Evolutionary conservation across 2,329 filamentous ascomycete genomes (phyloP).

Genomic region (Acrodontium crateriforme): DNA sequence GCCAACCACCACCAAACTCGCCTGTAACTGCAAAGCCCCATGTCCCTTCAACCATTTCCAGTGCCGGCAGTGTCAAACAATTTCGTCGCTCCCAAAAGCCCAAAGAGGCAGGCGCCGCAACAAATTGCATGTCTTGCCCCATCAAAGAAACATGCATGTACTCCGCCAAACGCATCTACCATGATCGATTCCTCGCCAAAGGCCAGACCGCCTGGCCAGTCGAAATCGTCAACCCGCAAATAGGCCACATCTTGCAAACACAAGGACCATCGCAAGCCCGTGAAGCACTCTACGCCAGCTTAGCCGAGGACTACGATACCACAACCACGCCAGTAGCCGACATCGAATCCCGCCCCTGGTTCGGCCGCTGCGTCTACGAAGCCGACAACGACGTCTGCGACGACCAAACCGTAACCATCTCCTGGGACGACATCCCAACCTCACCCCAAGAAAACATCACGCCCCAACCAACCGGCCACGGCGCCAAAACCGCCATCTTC

Average conservation of each 20-base stretch:
- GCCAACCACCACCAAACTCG: constrained; percentile 50
- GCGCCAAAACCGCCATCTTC: constrained; percentile 73
- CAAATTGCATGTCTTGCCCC: constrained; percentile 75
- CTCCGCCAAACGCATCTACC: constrained; percentile 72
- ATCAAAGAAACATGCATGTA: constrained; percentile 66
- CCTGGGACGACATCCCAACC: constrained; percentile 68
- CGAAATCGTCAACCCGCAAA: constrained; percentile 79
- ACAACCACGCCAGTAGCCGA: constrained; percentile 34
- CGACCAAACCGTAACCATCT: constrained; percentile 78
- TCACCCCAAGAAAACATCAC: constrained; percentile 1
- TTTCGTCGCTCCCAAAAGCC: constrained; percentile 71
- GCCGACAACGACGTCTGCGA: constrained; percentile 87
- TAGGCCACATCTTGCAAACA: constrained; percentile 55
- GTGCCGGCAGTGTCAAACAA: constrained; percentile 61
- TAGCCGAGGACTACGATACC: constrained; percentile 43
- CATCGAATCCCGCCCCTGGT: constrained; percentile 50
- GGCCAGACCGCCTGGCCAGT: constrained; percentile 70
- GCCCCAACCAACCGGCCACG: constrained; percentile 28
- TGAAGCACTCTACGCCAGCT: constrained; percentile 32
- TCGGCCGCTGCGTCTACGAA: constrained; percentile 90
- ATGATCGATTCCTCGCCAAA: constrained; percentile 51
- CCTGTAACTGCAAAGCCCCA: constrained; percentile 47
- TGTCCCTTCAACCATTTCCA: constrained; percentile 61
- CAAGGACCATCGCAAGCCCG: constrained; percentile 37
- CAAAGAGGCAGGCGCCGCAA: constrained; percentile 54